Conservation (phyloP, 805 yeast species). For the Soucietia sequanensis region DNA sequence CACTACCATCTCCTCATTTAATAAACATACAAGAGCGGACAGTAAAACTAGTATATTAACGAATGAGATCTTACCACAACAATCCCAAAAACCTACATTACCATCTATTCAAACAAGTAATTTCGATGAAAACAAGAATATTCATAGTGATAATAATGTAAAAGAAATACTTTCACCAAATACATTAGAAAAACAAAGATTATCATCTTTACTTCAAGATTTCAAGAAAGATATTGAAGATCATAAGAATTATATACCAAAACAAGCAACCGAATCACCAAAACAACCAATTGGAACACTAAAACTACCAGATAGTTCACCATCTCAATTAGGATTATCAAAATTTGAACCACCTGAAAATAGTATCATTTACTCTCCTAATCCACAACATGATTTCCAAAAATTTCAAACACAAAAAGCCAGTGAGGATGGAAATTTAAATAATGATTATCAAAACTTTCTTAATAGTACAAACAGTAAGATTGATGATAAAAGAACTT, state of each 20-base stretch:
- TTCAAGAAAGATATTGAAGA: constrained; percentile 26
- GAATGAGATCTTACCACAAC: background rate
- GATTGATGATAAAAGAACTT: constrained; percentile 15
- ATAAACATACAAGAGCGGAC: background rate
- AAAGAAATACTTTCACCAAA: constrained; percentile 1
- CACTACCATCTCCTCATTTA: constrained; percentile 1
- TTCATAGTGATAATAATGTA: background rate
- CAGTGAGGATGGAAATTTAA: constrained; percentile 12
- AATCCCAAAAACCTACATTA: background rate
- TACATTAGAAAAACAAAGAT: constrained; percentile 17
- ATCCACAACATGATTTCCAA: constrained; percentile 12
- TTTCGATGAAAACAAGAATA: no score
- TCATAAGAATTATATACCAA: constrained; percentile 19
- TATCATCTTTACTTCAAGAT: constrained; percentile 26
- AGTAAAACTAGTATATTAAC: background rate
- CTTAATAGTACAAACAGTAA: constrained; percentile 9
- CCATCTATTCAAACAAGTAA: background rate
- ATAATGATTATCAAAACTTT: constrained; percentile 27
- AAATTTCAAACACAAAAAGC: constrained; percentile 11
- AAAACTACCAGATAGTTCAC: constrained; percentile 11
- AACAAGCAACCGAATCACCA: constrained; percentile 3
- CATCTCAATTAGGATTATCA: constrained; percentile 13
- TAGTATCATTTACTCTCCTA: constrained; percentile 2
- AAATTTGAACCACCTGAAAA: constrained; percentile 8
- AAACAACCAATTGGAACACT: no score